These are phyloP conservation scores for Lobulomyces angularis DNA, from an alignment of 192 early-diverging fungal species.

Conservation along the genomic window DNA sequence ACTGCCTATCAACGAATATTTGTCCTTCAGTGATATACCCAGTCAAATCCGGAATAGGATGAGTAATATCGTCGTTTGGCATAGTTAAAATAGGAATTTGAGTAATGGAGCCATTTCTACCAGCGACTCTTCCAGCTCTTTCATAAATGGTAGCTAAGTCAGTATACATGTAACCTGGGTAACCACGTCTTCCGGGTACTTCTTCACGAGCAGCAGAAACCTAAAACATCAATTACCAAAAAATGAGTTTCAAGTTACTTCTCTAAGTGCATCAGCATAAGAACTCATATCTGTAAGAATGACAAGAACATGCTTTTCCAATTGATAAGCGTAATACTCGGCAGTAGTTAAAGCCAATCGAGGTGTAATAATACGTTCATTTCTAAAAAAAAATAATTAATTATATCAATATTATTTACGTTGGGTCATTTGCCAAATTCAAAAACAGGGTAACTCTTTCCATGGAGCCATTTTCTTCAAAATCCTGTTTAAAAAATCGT, in stretches of 20 bases:
- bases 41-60: slow-evolving; percentile 98
- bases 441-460: slow-evolving; percentile 97
- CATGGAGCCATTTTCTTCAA: slow-evolving; percentile 98
- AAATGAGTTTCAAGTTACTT: slow-evolving; percentile 30
- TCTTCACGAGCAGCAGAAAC: slow-evolving; percentile 98
- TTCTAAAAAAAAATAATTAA: slow-evolving; percentile 30
- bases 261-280: slow-evolving; percentile 98
- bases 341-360: slow-evolving; percentile 95
- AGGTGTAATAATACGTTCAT: slow-evolving; percentile 99
- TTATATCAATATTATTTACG: slow-evolving; percentile 31
- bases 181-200: slow-evolving; percentile 97
- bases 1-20: slow-evolving; percentile 97
- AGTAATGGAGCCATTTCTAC: slow-evolving; percentile 94
- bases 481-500: slow-evolving; percentile 99
- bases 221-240: slow-evolving; percentile 12
- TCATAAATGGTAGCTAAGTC: slow-evolving; percentile 99
- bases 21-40: slow-evolving; percentile 99
- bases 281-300: slow-evolving; percentile 99
- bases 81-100: slow-evolving; percentile 99
- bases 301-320: slow-evolving; percentile 98
- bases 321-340: slow-evolving; percentile 98
- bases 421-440: slow-evolving; percentile 99
- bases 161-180: slow-evolving; percentile 99
- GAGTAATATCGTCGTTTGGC: slow-evolving; percentile 99
- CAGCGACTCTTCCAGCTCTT: slow-evolving; percentile 92